These are phyloP conservation scores for Jacaranda mimosifolia DNA, from an alignment of 257 asterid species.

Conservation along the genomic window DNA sequence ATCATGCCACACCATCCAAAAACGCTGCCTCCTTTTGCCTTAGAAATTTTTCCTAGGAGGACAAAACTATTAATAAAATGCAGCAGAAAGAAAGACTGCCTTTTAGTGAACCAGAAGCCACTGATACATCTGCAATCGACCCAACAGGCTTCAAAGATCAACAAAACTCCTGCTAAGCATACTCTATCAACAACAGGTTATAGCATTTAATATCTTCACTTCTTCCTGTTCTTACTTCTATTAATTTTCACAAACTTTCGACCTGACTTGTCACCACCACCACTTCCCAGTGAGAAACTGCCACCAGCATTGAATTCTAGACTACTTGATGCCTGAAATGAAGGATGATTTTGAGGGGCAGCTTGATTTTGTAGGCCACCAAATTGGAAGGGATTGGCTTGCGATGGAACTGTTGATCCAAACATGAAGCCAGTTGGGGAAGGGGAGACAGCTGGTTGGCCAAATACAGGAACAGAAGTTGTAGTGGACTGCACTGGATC, in stretches of 20 bases:
- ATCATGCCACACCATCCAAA: constrained; percentile 18
- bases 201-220: constrained; percentile 34
- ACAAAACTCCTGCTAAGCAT: background rate
- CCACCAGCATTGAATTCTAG: constrained; percentile 67
- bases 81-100: background rate
- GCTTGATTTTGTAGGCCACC: constrained; percentile 64
- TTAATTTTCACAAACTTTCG: constrained; percentile 50
- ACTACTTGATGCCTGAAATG: constrained; percentile 65
- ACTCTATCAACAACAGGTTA: constrained; percentile 14
- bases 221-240: constrained; percentile 57
- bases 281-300: constrained; percentile 79
- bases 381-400: constrained; percentile 56
- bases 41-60: constrained; percentile 5
- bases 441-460: constrained; percentile 57
- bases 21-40: background rate
- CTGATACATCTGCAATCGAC: background rate
- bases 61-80: background rate
- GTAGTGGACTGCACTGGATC: constrained; percentile 68
- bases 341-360: constrained; percentile 47
- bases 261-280: constrained; percentile 60
- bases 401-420: constrained; percentile 54
- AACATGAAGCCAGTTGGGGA: constrained; percentile 57
- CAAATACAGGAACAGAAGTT: constrained; percentile 45
- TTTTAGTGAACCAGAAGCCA: background rate
- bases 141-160: no score